Evolutionary conservation across 305 asterid species (phyloP).

Genomic region (Ilex paraguariensis): DNA sequence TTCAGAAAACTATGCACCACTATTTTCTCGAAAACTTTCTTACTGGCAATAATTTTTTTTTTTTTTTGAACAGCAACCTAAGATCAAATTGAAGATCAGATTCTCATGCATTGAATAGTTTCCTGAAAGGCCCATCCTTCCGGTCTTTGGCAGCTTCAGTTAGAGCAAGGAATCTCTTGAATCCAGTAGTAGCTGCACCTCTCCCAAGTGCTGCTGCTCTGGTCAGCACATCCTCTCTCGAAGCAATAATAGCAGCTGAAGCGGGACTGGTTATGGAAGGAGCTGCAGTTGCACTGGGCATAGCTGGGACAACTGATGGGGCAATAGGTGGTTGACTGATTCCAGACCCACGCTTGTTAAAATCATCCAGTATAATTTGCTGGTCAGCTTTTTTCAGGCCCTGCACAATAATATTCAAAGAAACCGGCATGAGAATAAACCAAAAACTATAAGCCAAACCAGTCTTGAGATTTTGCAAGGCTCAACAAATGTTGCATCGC

Average conservation of each 20-base stretch:
- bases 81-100: too few species aligned
- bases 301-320: slow-evolving; percentile 36
- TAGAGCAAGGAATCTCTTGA: slow-evolving; percentile 81
- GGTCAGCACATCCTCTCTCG: slow-evolving; percentile 86
- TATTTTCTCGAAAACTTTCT: too few species aligned
- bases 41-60: too few species aligned
- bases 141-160: slow-evolving; percentile 93
- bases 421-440: neutral
- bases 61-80: too few species aligned
- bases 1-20: too few species aligned
- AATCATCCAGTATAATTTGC: slow-evolving; percentile 87
- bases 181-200: slow-evolving; percentile 95
- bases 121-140: slow-evolving; percentile 89
- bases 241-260: slow-evolving; percentile 52
- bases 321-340: slow-evolving; percentile 47
- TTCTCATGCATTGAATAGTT: slow-evolving; percentile 68
- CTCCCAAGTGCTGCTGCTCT: slow-evolving; percentile 98
- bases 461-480: too few species aligned
- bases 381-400: slow-evolving; percentile 93
- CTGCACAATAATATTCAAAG: slow-evolving; percentile 26
- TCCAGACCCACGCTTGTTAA: slow-evolving; percentile 84
- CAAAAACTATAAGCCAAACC: too few species aligned
- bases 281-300: slow-evolving; percentile 24
- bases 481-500: too few species aligned
- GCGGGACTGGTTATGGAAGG: slow-evolving; percentile 27